A percentile compares a stretch with the other conserved stretches of the same genome.
Conservation (phyloP, 768 basidiomycete genomes). For the Pholiota conissans region DNA sequence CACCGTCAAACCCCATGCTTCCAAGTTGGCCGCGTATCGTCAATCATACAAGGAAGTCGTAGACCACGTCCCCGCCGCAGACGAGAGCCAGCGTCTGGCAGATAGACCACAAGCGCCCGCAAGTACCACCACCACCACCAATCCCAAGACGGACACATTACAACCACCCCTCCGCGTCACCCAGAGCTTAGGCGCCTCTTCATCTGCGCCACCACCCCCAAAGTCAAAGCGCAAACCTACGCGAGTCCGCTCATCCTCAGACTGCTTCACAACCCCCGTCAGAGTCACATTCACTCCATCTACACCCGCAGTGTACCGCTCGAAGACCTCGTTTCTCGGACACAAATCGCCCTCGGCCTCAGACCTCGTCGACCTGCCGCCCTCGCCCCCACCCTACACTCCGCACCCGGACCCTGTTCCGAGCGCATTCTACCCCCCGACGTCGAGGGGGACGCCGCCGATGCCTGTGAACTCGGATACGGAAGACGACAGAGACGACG, state of each 20-base stretch:
- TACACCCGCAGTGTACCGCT: slow-evolving; percentile 11
- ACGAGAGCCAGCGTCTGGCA: neutral
- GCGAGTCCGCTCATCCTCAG: slow-evolving; percentile 14
- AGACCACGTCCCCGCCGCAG: neutral
- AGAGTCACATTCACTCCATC: slow-evolving; percentile 13
- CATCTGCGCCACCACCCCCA: neutral
- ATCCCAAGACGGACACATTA: neutral
- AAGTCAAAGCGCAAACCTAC: slow-evolving; percentile 7
- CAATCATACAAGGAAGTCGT: neutral
- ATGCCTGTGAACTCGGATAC: slow-evolving; percentile 24
- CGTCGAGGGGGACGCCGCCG: too few species aligned
- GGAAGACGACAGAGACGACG: slow-evolving; percentile 35
- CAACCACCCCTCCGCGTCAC: neutral
- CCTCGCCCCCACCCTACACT: slow-evolving; percentile 13
- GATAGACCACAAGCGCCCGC: neutral
- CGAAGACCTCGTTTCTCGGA: slow-evolving; percentile 16
- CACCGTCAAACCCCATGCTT: neutral
- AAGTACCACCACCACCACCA: too few species aligned
- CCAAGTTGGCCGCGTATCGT: neutral
- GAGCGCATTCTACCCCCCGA: neutral
- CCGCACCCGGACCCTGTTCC: neutral
- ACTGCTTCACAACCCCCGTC: slow-evolving; percentile 14
- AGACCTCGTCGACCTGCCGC: slow-evolving; percentile 14
- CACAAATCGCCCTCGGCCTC: slow-evolving; percentile 24
- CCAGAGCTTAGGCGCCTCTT: neutral